Base-by-base conservation (phyloP, 495 filamentous ascomycete species). In the Neurospora sp. region DNA sequence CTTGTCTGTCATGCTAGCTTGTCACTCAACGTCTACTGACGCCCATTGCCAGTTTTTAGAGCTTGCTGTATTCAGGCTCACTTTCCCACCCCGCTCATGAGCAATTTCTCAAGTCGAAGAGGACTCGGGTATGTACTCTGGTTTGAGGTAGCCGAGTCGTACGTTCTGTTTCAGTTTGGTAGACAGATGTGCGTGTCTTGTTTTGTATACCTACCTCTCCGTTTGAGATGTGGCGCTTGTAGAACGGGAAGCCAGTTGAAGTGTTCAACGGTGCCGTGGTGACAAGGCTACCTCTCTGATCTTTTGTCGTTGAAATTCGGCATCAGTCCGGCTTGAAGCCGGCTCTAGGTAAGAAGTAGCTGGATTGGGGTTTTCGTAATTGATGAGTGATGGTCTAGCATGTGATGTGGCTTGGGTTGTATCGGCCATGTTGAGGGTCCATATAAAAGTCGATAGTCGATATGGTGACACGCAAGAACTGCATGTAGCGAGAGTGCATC, bases 381-480 rank as follows among this genome's bases (percentile, higher is more conserved):
- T 31, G 53, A 66, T 66, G 53, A 35, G 27, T 66, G 53, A 66
- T 35, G 0, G 27, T 18, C 7, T 66, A 66, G 27, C 53, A 66
- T 66, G 53, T 66, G 53, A 66, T 66, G 53, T 35, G 53, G 22
- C 53, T 66, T 66, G 27, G 27, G 53, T 66, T 66, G 53, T 66
- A 66, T 37, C 27, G 14, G 27, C 14, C 27, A 35, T 66, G 0
- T 31, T 3, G 53, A 61, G 27, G 53, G 53, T 16, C 53, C 53
- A 61, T 35, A 66, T 18, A 35, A 66, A 66, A 31, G 27, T 66
- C 53, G 53, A 66, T 66, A 31, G 53, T 61, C 53, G 53, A 61
- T 61, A 61, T 61, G 27, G 53, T 66, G 53, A 35, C 53, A 66
- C 22, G 53, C 53, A 66, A 35, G 53, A 66, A 16, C 27, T 66